Evolutionary conservation across 495 filamentous ascomycete species (phyloP).

Genomic region (Penicillium cosmopolitanum): DNA sequence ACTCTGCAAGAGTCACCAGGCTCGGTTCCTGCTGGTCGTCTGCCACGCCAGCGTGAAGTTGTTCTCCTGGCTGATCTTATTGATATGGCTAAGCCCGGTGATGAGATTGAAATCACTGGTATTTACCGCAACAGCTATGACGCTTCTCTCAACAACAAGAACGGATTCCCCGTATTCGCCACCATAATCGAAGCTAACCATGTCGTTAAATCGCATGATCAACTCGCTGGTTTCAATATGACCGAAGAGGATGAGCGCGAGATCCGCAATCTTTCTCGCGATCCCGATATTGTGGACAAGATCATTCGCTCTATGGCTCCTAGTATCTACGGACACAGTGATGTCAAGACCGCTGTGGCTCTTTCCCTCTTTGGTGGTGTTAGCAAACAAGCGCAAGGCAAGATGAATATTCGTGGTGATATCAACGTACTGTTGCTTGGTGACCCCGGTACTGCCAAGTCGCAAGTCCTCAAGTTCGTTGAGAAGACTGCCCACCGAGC

Average conservation of each 20-base stretch:
- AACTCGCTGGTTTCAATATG: slow-evolving; percentile 94
- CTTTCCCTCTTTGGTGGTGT: slow-evolving; percentile 96
- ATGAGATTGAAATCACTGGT: slow-evolving; percentile 96
- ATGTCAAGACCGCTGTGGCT: slow-evolving; percentile 97
- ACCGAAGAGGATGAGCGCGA: slow-evolving; percentile 94
- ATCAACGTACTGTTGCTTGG: slow-evolving; percentile 98
- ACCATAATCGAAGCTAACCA: slow-evolving; percentile 98
- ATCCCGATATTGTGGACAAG: slow-evolving; percentile 93
- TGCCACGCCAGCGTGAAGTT: slow-evolving; percentile 93
- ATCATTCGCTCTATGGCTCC: slow-evolving; percentile 93
- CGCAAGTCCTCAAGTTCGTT: slow-evolving; percentile 96
- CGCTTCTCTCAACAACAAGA: slow-evolving; percentile 96
- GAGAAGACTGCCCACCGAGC: slow-evolving; percentile 97
- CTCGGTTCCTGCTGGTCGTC: slow-evolving; percentile 93
- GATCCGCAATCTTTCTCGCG: slow-evolving; percentile 83
- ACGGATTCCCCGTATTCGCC: slow-evolving; percentile 98
- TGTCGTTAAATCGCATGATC: slow-evolving; percentile 94
- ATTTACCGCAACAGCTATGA: slow-evolving; percentile 99
- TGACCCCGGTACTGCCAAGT: slow-evolving; percentile 98
- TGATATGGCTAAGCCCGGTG: slow-evolving; percentile 94
- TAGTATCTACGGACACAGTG: slow-evolving; percentile 94
- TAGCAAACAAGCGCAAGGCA: slow-evolving; percentile 84
- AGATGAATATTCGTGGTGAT: slow-evolving; percentile 90
- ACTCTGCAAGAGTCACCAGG: slow-evolving; percentile 98
- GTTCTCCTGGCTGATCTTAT: slow-evolving; percentile 97